Evolutionary conservation across 768 basidiomycete species (phyloP), one percentile per base, ranked within the genome.

Genomic region (Naganishia vaughanmartiniae): DNA sequence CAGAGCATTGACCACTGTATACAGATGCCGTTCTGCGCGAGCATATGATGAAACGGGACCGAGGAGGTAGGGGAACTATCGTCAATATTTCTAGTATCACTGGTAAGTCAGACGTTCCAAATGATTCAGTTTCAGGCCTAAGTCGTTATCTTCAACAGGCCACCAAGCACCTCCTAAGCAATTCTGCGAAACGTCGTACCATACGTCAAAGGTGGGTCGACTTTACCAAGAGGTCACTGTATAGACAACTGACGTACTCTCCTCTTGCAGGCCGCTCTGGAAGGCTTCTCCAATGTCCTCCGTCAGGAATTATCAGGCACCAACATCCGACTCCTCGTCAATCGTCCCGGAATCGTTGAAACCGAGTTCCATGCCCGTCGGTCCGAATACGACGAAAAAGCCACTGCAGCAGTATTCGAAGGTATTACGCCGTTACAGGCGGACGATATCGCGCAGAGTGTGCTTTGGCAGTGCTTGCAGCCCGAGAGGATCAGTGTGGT

Each of bases 381-480:
- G 14, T 28, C 39, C 24, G 28, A 42, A 34, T 69, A 69, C 42
- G 68, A 69, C 56, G n/a, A 24, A 4, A 57, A 69, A 26, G 58
- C 56, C 42, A 69, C 68, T 28, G 56, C 56, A 42, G 68, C 55
- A 17, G 33, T 46, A 1, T 60, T 56, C 15, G 68, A 28, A 26
- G 68, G 39, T 7, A 28, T 28, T 14, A 53, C 6, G 2, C 55
- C 68, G 21, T 54, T 69, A 21, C 55, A 36, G 9, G 68, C 68
- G 55, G 68, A 69, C 21, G 68, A 69, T 60, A 57, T 69, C 4
- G 68, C 68, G 11, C 39, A 53, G 54, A 60, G 68, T 31, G 34
- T 54, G 24, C 31, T 69, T 15, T 69, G 68, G 68, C 68, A 69
- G 56, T 69, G 68, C 48, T 46, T 69, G 12, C 68, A 69, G 68